Percentiles rank a stretch among this genome's conserved stretches.
These are phyloP conservation scores for Ogataea wickerhamii DNA, from an alignment of 805 yeast genomes.

Conservation along the genomic window DNA sequence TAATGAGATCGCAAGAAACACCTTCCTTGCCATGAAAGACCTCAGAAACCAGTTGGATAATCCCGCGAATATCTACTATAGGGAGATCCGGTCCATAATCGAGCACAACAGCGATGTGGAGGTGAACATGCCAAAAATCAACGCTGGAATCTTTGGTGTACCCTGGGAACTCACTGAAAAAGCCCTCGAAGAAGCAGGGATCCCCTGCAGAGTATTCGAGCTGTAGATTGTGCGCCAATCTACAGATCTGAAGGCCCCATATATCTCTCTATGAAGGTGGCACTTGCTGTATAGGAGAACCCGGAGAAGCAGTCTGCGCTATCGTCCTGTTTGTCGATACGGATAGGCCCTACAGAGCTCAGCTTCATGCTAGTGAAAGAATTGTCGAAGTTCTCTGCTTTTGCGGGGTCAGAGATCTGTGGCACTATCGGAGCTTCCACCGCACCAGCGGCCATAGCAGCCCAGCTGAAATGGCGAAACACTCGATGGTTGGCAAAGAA, in stretches of 20 bases:
- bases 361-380: constrained; percentile 64
- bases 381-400: constrained; percentile 76
- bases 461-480: constrained; percentile 73
- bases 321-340: constrained; percentile 1
- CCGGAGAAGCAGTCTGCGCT: constrained; percentile 35
- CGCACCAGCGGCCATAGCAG: constrained; percentile 43
- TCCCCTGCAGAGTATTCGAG: constrained; percentile 47
- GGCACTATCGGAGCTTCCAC: constrained; percentile 74
- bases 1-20: constrained; percentile 46
- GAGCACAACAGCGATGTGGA: neutral
- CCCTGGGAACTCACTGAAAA: constrained; percentile 73
- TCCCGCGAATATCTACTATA: constrained; percentile 9
- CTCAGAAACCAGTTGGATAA: constrained; percentile 37
- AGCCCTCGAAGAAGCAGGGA: constrained; percentile 36
- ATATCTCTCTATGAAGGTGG: constrained; percentile 34
- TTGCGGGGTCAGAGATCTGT: constrained; percentile 62
- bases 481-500: constrained; percentile 60
- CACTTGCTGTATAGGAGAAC: constrained; percentile 43
- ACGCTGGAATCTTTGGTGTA: constrained; percentile 74
- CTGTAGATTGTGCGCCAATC: constrained; percentile 21
- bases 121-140: constrained; percentile 70
- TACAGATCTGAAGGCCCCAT: constrained; percentile 1
- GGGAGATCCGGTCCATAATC: neutral
- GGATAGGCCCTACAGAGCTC: constrained; percentile 12
- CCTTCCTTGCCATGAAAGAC: constrained; percentile 47